Percentiles rank a stretch among this genome's conserved stretches.
These are phyloP conservation scores for Mycena kentingensis DNA, from an alignment of 768 basidiomycete genomes.

Conservation along the genomic window DNA sequence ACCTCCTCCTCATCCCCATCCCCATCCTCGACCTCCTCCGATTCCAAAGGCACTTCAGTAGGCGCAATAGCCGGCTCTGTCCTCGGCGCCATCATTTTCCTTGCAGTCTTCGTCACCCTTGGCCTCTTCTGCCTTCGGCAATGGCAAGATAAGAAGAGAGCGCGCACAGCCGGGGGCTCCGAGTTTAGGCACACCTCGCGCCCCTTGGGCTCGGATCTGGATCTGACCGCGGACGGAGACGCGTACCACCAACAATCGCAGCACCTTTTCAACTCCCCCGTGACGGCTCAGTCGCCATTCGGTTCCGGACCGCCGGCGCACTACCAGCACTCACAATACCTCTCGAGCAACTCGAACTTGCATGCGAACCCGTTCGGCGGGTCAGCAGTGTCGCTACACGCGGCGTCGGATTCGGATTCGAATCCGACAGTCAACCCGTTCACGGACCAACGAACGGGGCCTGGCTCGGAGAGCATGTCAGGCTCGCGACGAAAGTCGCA, in stretches of 20 bases:
- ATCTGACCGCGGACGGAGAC: conserved; percentile 39
- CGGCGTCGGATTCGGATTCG: neutral
- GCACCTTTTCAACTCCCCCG: conserved; percentile 12
- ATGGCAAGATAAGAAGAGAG: conserved; percentile 33
- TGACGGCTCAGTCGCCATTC: conserved; percentile 15
- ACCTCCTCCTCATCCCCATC: conserved; percentile 23
- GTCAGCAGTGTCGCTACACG: neutral
- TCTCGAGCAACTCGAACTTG: conserved; percentile 9
- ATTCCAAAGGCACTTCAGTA: conserved; percentile 7
- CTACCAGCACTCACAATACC: conserved; percentile 28
- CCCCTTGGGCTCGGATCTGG: conserved; percentile 38
- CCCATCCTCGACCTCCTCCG: conserved; percentile 19
- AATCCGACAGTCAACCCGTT: conserved; percentile 14
- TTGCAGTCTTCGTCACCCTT: conserved; percentile 53
- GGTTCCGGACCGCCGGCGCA: conserved; percentile 23
- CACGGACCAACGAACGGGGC: conserved; percentile 23
- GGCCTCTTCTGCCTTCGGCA: conserved; percentile 51
- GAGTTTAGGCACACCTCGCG: conserved; percentile 30
- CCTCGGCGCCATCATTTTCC: conserved; percentile 51
- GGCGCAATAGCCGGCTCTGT: too few relatives aligned
- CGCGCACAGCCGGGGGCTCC: conserved; percentile 27
- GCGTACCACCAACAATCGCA: neutral
- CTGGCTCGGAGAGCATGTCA: conserved; percentile 35
- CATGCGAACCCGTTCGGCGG: conserved; percentile 11
- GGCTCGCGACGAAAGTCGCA: conserved; percentile 55